phyloP scores from a whole-genome alignment of 129 eudicot species.

The Escallonia herrerae region DNA sequence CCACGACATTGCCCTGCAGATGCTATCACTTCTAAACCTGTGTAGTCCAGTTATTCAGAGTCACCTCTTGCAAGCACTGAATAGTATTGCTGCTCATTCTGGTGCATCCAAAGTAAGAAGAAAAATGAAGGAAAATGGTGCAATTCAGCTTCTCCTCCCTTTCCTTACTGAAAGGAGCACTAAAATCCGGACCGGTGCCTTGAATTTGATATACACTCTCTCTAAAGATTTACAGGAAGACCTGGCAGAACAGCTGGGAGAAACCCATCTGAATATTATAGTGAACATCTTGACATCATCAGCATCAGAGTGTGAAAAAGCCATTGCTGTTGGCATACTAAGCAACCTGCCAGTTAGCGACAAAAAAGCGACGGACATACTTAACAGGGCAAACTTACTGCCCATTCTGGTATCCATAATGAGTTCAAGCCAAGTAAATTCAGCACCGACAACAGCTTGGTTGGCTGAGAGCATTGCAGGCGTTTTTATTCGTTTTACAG shows the following conservation, averaged over 20 bases:
- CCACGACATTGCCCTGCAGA: conserved; percentile 60
- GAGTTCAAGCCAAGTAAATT: conserved; percentile 25
- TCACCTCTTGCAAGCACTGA: conserved; percentile 65
- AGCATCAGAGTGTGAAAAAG: conserved; percentile 49
- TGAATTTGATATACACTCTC: conserved; percentile 50
- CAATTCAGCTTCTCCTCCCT: conserved; percentile 57
- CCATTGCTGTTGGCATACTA: conserved; percentile 62
- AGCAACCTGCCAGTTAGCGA: conserved; percentile 60
- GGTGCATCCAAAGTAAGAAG: conserved; percentile 58
- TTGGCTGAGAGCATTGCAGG: conserved; percentile 62
- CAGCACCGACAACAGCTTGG: conserved; percentile 10
- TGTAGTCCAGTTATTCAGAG: conserved; percentile 57
- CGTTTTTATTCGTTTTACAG: conserved; percentile 57
- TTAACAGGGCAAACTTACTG: conserved; percentile 54
- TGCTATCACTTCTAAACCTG: conserved; percentile 76
- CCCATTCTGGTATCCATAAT: conserved; percentile 47
- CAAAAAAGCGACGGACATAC: conserved; percentile 56
- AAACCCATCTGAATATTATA: conserved; percentile 42
- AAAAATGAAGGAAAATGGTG: conserved; percentile 79
- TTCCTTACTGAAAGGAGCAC: conserved; percentile 41
- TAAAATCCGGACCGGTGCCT: conserved; percentile 42
- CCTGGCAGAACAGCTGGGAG: conserved; percentile 50
- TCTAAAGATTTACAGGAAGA: conserved; percentile 51
- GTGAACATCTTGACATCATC: conserved; percentile 46
- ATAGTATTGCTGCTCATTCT: conserved; percentile 57